A percentile compares a stretch with the other conserved stretches of the same genome.
Evolutionary conservation across 306 rosid genomes (phyloP).

Genomic region (Alnus rubra): DNA sequence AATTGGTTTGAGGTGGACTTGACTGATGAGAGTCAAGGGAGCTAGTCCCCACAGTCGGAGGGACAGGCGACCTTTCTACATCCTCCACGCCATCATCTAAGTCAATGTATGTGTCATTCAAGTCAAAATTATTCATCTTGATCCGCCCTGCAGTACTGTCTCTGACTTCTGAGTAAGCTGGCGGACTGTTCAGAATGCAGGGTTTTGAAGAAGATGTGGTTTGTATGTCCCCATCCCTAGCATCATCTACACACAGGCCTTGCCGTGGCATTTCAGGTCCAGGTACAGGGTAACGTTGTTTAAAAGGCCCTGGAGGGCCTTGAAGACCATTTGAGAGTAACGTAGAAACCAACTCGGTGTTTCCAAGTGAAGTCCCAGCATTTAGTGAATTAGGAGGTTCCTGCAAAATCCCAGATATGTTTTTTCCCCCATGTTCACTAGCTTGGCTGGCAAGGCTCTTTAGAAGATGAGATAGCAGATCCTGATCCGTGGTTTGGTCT

Average conservation of each 20-base stretch:
- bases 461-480: slow-evolving; percentile 73
- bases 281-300: slow-evolving; percentile 39
- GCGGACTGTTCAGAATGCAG: slow-evolving; percentile 57
- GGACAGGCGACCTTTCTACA: slow-evolving; percentile 52
- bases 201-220: slow-evolving; percentile 46
- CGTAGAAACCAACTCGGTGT: slow-evolving; percentile 49
- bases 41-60: slow-evolving; percentile 59
- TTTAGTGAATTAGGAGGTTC: slow-evolving; percentile 55
- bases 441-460: slow-evolving; percentile 60
- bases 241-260: slow-evolving; percentile 43
- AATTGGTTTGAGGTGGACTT: slow-evolving; percentile 92
- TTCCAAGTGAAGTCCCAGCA: slow-evolving; percentile 51
- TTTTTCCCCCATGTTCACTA: slow-evolving; percentile 51
- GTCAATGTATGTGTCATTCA: slow-evolving; percentile 78
- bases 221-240: slow-evolving; percentile 47
- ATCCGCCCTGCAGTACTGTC: slow-evolving; percentile 55
- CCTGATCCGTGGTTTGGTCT: slow-evolving; percentile 72
- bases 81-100: slow-evolving; percentile 79
- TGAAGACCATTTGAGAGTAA: slow-evolving; percentile 56
- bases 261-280: slow-evolving; percentile 41
- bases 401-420: slow-evolving; percentile 52
- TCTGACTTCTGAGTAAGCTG: slow-evolving; percentile 63
- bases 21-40: slow-evolving; percentile 82
- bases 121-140: slow-evolving; percentile 71
- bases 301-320: slow-evolving; percentile 50